These are phyloP conservation scores for Rhizophagus clarus DNA, from an alignment of 192 early-diverging fungal genomes.

Conservation along the genomic window DNA sequence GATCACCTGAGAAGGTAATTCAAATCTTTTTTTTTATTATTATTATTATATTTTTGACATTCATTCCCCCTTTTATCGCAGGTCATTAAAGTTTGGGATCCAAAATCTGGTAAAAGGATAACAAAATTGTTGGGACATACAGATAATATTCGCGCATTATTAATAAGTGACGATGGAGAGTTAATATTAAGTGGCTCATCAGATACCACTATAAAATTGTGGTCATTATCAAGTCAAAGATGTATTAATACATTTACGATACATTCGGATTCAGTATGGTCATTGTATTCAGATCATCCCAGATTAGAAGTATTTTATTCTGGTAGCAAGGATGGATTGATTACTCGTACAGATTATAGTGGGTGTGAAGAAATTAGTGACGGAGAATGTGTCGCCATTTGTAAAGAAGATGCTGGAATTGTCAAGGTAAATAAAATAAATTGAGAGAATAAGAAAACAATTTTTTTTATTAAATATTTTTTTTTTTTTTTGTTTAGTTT, in stretches of 20 bases:
- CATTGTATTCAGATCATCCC: slow-evolving; percentile 82
- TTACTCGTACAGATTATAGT: slow-evolving; percentile 71
- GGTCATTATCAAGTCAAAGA: slow-evolving; percentile 85
- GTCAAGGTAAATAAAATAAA: slow-evolving; percentile 64
- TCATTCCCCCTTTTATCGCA: slow-evolving; percentile 19
- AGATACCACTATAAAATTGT: slow-evolving; percentile 96
- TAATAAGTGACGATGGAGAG: slow-evolving; percentile 87
- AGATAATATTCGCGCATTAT: slow-evolving; percentile 90
- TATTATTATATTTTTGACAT: not conserved
- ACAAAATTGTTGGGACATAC: slow-evolving; percentile 88
- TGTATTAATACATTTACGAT: slow-evolving; percentile 90
- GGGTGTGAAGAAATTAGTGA: slow-evolving; percentile 51
- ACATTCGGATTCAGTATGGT: slow-evolving; percentile 89
- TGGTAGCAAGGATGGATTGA: slow-evolving; percentile 88
- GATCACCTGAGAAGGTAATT: slow-evolving; percentile 86
- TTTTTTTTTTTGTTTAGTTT: slow-evolving; percentile 50
- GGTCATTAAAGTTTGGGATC: slow-evolving; percentile 90
- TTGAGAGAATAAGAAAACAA: not conserved
- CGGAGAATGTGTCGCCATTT: slow-evolving; percentile 83
- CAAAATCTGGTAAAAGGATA: slow-evolving; percentile 68
- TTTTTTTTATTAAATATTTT: not conserved
- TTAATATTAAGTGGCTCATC: slow-evolving; percentile 89
- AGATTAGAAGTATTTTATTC: slow-evolving; percentile 90
- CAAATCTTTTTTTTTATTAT: not conserved
- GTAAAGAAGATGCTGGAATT: slow-evolving; percentile 81